A percentile compares a stretch with the other conserved stretches of the same genome.
Evolutionary conservation across 306 rosid species (phyloP).

Genomic region (Spatholobus suberectus): DNA sequence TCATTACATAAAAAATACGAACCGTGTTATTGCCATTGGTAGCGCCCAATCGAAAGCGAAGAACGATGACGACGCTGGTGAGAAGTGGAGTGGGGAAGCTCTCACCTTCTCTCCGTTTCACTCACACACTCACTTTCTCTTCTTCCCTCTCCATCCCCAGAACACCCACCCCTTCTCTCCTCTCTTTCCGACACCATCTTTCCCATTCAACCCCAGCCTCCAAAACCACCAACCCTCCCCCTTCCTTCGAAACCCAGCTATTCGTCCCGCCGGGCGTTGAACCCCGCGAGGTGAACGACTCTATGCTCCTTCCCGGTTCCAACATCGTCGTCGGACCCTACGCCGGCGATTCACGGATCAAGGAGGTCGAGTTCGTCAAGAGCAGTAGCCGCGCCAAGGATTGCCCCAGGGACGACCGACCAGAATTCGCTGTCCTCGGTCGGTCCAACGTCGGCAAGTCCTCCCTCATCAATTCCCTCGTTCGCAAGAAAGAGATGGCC

Average conservation of each 20-base stretch:
- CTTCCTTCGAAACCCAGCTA: conserved; percentile 52
- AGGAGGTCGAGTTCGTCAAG: conserved; percentile 83
- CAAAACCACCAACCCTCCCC: conserved; percentile 43
- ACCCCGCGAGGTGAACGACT: conserved; percentile 61
- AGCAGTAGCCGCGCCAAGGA: conserved; percentile 80
- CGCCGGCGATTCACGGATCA: conserved; percentile 80
- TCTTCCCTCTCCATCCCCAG: conserved; percentile 30
- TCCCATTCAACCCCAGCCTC: conserved; percentile 55
- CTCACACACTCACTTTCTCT: neutral
- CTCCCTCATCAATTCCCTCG: conserved; percentile 86
- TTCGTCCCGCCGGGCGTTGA: conserved; percentile 84
- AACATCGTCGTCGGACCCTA: conserved; percentile 89
- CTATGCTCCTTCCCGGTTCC: conserved; percentile 75
- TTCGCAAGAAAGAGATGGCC: conserved; percentile 86
- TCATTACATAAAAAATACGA: neutral
- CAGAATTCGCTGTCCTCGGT: conserved; percentile 89
- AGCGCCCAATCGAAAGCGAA: neutral
- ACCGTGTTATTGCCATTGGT: neutral
- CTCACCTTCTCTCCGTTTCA: conserved; percentile 24
- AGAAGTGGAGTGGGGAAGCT: conserved; percentile 46
- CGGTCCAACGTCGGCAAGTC: conserved; percentile 97
- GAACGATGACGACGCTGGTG: conserved; percentile 43
- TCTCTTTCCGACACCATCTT: conserved; percentile 44
- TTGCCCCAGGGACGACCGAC: conserved; percentile 75
- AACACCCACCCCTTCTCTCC: conserved; percentile 15